Evolutionary conservation across 306 rosid genomes (phyloP).

Genomic region (Hippophae tibetana): DNA sequence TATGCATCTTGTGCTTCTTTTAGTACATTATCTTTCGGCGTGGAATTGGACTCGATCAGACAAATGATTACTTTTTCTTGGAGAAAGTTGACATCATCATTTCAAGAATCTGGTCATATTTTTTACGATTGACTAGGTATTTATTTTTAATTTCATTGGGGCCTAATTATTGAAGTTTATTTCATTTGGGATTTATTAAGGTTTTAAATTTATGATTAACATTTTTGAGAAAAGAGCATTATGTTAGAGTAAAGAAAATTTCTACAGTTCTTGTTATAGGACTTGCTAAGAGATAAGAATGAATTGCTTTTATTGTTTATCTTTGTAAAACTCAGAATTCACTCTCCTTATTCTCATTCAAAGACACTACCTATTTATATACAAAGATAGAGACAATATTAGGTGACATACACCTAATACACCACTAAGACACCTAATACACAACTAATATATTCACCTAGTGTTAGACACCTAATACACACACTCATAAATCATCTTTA

Average conservation of each 20-base stretch:
- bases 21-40: slow-evolving; percentile 87
- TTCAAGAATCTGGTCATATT: slow-evolving; percentile 66
- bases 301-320: not conserved
- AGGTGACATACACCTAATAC: too few species aligned
- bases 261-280: not conserved
- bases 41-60: slow-evolving; percentile 78
- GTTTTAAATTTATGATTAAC: not conserved
- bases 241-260: not conserved
- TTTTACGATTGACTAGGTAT: slow-evolving; percentile 53
- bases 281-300: not conserved
- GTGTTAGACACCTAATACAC: too few species aligned
- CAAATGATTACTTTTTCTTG: slow-evolving; percentile 74
- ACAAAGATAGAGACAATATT: too few species aligned
- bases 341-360: too few species aligned
- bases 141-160: slow-evolving; percentile 8
- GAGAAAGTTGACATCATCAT: slow-evolving; percentile 90
- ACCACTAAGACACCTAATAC: too few species aligned
- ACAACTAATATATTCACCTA: too few species aligned
- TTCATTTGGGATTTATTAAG: not conserved
- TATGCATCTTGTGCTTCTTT: slow-evolving; percentile 21
- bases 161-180: not conserved
- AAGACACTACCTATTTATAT: too few species aligned
- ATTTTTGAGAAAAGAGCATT: not conserved
- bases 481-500: too few species aligned
- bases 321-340: not conserved